These are phyloP conservation scores for Kingdonia uniflora DNA, from an alignment of 164 flowering plant species.

Conservation along the genomic window DNA sequence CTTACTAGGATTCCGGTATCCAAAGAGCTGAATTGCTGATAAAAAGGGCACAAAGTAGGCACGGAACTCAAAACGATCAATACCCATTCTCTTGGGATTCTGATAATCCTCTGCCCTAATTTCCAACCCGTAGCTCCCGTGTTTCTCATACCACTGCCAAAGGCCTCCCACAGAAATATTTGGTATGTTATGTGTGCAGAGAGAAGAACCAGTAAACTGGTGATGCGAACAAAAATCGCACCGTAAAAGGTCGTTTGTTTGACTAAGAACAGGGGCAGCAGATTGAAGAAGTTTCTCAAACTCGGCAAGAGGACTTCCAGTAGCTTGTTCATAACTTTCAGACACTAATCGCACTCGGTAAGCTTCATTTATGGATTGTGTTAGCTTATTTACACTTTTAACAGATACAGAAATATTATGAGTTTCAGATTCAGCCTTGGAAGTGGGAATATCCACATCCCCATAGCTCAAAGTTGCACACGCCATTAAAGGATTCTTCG, in stretches of 20 bases:
- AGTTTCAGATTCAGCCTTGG: constrained; percentile 8
- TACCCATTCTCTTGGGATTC: constrained; percentile 24
- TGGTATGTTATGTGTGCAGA: constrained; percentile 45
- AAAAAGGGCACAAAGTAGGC: constrained; percentile 70
- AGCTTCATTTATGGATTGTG: constrained; percentile 31
- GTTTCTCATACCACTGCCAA: constrained; percentile 79
- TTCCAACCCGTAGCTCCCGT: constrained; percentile 62
- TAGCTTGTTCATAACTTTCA: constrained; percentile 36
- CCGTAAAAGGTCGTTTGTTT: constrained; percentile 7
- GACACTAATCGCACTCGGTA: constrained; percentile 33
- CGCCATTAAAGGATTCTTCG: constrained; percentile 6
- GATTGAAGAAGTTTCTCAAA: constrained; percentile 50
- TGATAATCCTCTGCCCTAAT: constrained; percentile 34
- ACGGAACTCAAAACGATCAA: constrained; percentile 20
- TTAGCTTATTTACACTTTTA: constrained; percentile 16
- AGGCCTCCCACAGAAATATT: constrained; percentile 35
- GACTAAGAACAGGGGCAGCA: constrained; percentile 41
- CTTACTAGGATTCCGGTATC: constrained; percentile 9
- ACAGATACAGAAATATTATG: constrained; percentile 2
- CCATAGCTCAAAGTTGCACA: constrained; percentile 7
- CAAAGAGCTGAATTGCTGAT: constrained; percentile 75
- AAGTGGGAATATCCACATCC: constrained; percentile 5
- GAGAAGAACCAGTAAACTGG: constrained; percentile 12
- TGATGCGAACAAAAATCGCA: constrained; percentile 24
- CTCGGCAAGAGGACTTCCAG: constrained; percentile 52